Evolutionary conservation across 1,139 yeast species (phyloP), one percentile per base, ranked within the genome.

Genomic region (Hansenula sp.): DNA sequence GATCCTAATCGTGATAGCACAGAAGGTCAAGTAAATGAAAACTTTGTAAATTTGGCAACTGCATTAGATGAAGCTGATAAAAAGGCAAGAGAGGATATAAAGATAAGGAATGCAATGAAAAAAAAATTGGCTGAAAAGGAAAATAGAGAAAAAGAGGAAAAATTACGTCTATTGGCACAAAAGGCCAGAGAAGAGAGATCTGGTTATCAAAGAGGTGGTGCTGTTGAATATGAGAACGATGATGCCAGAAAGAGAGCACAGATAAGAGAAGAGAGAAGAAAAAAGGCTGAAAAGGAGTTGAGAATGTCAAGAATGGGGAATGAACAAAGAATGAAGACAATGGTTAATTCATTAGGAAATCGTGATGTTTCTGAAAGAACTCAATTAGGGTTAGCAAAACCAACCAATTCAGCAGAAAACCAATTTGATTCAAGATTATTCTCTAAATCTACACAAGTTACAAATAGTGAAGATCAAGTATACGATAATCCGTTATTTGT

Each of bases 41-140:
- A 79, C 40, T 81, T 85, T 56, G 73, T 79, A 3, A 69, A 73
- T 25, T 68, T 90, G 32, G 76, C 90, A 1, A 75, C 72, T 36
- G 96, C 97, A 0, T 68, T 90, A 43, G 85, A 79, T 42, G 63
- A 68, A 13, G 96, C 96, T 0, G 96, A 88, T 48, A 66, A 69
- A 31, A 68, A 75, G 35, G 95, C 95, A 0, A 66, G 95, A 46
- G 79, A 81, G 44, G 89, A 83, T 45, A 74, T 90, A 17, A 71
- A 72, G 42, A 58, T 71, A 29, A 69, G 92, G 38, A 78, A 81
- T 39, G 79, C 77, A 37, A 59, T 75, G 61, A 72, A 77, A 53
- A 73, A 70, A 51, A 71, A 75, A 50, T 51, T 71, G 41, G 82
- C 80, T 1, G 73, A 76, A 42, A 67, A 71, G 50, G 82, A 82